Evolutionary conservation across 2,329 filamentous ascomycete genomes (phyloP).

Genomic region (Diaporthe destruens): DNA sequence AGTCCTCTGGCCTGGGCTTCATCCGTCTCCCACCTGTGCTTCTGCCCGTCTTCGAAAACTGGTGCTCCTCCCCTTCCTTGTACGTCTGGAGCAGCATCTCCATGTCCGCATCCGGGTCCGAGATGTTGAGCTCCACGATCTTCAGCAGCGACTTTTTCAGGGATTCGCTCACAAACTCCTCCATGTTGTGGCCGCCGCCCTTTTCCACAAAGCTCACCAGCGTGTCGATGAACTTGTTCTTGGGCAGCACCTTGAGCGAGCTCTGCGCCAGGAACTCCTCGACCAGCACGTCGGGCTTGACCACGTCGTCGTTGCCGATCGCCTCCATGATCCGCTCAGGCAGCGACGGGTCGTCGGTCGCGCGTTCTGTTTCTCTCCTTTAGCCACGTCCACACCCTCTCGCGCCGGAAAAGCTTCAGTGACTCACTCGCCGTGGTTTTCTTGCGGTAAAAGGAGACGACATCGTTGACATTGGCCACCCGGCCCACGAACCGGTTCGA

Average conservation of each 20-base stretch:
- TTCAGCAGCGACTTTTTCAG: conserved; percentile 78
- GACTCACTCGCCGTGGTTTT: conserved; percentile 72
- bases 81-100: conserved; percentile 80
- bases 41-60: conserved; percentile 71
- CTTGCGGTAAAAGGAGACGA: conserved; percentile 92
- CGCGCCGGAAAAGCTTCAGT: conserved; percentile 31
- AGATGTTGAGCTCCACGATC: conserved; percentile 74
- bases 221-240: conserved; percentile 92
- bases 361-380: conserved; percentile 49
- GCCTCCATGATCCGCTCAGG: conserved; percentile 75
- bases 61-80: conserved; percentile 76
- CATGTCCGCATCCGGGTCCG: conserved; percentile 75
- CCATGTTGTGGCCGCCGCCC: conserved; percentile 93
- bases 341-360: conserved; percentile 66
- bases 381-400: conserved; percentile 40
- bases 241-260: conserved; percentile 90
- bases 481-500: conserved; percentile 91
- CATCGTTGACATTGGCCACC: conserved; percentile 94
- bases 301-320: conserved; percentile 74
- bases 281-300: conserved; percentile 91
- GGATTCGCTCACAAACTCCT: conserved; percentile 80
- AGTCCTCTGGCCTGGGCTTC: conserved; percentile 82
- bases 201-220: conserved; percentile 95
- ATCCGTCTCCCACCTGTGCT: conserved; percentile 66
- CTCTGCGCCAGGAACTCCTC: conserved; percentile 88